A percentile compares a stretch with the other conserved stretches of the same genome.
phyloP scores from a whole-genome alignment of 139 green algal genomes.

The Chlamydomonas schloesseri region DNA sequence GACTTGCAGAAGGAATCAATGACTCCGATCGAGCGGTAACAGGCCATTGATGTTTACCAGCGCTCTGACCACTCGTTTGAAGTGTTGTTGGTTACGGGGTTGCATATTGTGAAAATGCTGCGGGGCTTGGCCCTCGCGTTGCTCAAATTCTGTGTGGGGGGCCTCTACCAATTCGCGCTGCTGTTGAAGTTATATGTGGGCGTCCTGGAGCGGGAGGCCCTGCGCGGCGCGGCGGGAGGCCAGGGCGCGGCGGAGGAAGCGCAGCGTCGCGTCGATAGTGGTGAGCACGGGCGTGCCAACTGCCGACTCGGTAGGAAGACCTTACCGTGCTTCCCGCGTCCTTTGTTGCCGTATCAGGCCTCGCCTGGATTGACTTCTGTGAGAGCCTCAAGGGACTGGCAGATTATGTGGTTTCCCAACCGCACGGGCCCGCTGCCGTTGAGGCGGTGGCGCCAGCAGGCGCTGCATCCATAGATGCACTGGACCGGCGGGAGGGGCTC shows the following conservation, averaged over 20 bases:
- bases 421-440: too few relatives aligned
- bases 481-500: constrained; percentile 23
- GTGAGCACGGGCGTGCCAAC: not conserved
- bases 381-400: constrained; percentile 3
- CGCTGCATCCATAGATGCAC: not conserved
- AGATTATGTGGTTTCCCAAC: constrained; percentile 6
- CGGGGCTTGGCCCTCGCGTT: too few relatives aligned
- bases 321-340: too few relatives aligned
- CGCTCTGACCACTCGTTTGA: too few relatives aligned
- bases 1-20: too few relatives aligned
- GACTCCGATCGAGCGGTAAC: too few relatives aligned
- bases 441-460: not conserved
- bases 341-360: not conserved
- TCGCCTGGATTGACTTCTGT: constrained; percentile 44
- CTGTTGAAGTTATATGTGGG: not conserved
- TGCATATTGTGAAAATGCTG: too few relatives aligned
- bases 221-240: not conserved
- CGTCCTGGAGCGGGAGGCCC: constrained; percentile 12
- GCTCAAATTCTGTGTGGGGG: not conserved
- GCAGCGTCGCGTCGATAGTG: constrained; percentile 20
- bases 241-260: not conserved
- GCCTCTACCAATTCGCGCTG: not conserved
- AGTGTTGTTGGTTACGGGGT: too few relatives aligned
- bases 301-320: too few relatives aligned
- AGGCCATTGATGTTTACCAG: too few relatives aligned